Conservation (phyloP, 2,329 filamentous ascomycete species). For the Cladosporium sphaerospermum region DNA sequence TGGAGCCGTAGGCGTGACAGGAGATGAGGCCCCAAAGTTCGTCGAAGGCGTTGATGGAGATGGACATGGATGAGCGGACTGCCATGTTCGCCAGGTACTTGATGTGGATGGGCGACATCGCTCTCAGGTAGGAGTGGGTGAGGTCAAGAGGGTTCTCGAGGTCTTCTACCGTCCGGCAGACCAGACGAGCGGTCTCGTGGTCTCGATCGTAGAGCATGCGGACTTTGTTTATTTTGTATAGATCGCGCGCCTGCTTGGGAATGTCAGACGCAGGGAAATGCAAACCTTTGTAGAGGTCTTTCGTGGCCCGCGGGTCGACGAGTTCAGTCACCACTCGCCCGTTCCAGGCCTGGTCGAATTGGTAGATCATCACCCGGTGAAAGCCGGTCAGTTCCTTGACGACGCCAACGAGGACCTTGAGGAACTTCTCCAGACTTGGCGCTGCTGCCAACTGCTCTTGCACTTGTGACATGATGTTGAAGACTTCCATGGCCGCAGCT, state of each 20-base stretch:
- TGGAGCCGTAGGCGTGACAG: constrained; percentile 71
- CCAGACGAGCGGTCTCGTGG: constrained; percentile 69
- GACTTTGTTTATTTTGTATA: constrained; percentile 87
- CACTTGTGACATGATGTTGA: constrained; percentile 86
- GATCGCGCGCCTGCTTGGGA: constrained; percentile 75
- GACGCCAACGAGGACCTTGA: constrained; percentile 77
- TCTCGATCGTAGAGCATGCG: constrained; percentile 81
- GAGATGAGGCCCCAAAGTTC: constrained; percentile 85
- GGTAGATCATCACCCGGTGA: constrained; percentile 87
- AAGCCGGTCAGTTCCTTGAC: constrained; percentile 87
- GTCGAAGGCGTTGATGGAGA: constrained; percentile 79
- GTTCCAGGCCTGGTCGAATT: constrained; percentile 78
- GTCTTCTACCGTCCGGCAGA: constrained; percentile 70
- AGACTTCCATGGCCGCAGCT: constrained; percentile 80
- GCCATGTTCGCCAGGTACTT: constrained; percentile 87
- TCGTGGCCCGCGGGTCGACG: constrained; percentile 71
- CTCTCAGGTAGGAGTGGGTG: constrained; percentile 75
- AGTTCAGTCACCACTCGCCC: constrained; percentile 83
- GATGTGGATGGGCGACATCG: constrained; percentile 84
- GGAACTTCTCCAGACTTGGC: constrained; percentile 61
- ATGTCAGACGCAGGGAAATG: constrained; percentile 87
- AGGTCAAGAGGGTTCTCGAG: constrained; percentile 72
- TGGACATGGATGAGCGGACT: constrained; percentile 90
- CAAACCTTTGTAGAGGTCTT: constrained; percentile 78
- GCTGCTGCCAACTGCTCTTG: constrained; percentile 78